These are phyloP conservation scores for Colletotrichum orbiculare DNA, from an alignment of 2,329 filamentous ascomycete genomes.

Conservation along the genomic window DNA sequence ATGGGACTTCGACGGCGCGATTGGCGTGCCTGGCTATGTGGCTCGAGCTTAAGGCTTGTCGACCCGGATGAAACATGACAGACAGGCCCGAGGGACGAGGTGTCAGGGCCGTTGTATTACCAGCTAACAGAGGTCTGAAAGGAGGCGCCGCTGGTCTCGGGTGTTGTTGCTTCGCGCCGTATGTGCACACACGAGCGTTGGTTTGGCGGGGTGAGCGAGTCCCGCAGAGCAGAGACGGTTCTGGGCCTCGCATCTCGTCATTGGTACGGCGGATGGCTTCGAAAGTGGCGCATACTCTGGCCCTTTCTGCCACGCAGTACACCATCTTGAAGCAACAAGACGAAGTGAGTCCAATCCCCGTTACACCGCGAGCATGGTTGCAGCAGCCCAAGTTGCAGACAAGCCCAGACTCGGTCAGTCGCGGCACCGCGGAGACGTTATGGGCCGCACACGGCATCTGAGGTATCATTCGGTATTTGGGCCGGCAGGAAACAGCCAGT, in stretches of 20 bases:
- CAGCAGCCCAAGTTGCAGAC: conserved; percentile 30
- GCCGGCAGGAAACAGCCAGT: conserved; percentile 32
- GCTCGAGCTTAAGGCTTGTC: conserved; percentile 23
- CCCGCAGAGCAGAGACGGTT: conserved; percentile 2
- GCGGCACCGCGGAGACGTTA: conserved; percentile 26
- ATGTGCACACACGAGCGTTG: too few species aligned
- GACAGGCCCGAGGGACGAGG: conserved; percentile 18
- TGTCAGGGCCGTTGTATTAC: conserved; percentile 13
- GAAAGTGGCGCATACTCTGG: conserved; percentile 26
- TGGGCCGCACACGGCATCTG: conserved; percentile 1
- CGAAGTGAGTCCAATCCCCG: conserved; percentile 16
- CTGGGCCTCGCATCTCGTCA: conserved; percentile 14
- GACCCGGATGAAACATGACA: conserved; percentile 29
- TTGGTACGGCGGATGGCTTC: conserved; percentile 15
- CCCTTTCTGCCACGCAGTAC: background rate
- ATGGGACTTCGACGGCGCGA: conserved; percentile 17
- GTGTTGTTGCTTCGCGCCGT: too few species aligned
- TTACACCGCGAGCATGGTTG: conserved; percentile 30
- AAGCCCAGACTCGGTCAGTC: conserved; percentile 23
- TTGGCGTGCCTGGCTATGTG: conserved; percentile 25
- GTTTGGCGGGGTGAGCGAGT: too few species aligned
- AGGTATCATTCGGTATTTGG: conserved; percentile 35
- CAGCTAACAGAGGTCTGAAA: too few species aligned
- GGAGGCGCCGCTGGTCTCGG: too few species aligned
- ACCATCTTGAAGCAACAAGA: conserved; percentile 16